Conservation (phyloP, 805 yeast species). For the Pichia kluyveri region DNA sequence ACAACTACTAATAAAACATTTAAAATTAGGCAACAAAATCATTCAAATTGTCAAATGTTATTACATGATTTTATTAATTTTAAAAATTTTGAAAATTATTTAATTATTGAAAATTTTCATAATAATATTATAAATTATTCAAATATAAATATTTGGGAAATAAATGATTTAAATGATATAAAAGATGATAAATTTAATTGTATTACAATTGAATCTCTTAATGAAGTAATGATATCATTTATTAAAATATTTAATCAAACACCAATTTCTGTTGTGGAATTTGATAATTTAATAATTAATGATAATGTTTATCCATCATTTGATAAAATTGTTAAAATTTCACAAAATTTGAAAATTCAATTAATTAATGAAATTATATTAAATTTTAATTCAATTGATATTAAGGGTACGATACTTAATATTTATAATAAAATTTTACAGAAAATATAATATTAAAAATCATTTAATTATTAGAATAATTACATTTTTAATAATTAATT, state of each 20-base stretch:
- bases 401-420: not conserved
- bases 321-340: not conserved
- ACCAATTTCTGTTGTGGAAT: slow-evolving; percentile 1
- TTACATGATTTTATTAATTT: slow-evolving; percentile 15
- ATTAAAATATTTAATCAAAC: not conserved
- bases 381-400: not conserved
- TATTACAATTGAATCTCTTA: not conserved
- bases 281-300: not conserved
- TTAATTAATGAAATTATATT: not conserved
- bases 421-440: no score
- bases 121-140: no score
- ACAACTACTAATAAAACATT: slow-evolving; percentile 54
- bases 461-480: not conserved
- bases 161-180: not conserved
- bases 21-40: slow-evolving; percentile 68
- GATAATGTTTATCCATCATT: not conserved
- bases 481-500: not conserved
- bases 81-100: slow-evolving; percentile 4
- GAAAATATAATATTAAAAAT: not conserved
- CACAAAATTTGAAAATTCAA: not conserved
- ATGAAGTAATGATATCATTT: not conserved
- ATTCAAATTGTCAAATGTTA: slow-evolving; percentile 74
- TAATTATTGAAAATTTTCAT: slow-evolving; percentile 2
- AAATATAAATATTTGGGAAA: not conserved
- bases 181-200: not conserved